Base-by-base conservation (phyloP, 495 filamentous ascomycete species). In the Platismatia glauca region DNA sequence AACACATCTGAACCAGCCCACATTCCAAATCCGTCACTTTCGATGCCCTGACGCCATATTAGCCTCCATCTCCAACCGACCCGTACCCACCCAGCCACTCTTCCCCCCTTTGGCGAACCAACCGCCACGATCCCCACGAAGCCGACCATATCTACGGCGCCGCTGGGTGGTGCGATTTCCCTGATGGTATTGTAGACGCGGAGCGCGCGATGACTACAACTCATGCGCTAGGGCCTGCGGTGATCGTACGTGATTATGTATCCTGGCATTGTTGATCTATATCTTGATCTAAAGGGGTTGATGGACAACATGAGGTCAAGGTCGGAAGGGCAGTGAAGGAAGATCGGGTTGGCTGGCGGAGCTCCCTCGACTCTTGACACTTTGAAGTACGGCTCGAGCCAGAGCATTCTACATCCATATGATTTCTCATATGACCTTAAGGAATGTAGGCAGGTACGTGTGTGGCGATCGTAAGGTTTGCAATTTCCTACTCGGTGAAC, bases 391-490 rank as follows among this genome's bases (percentile, higher is more conserved):
- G 87, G 82, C 68, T 91, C 88, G 11, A 89, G 71, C 8, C 88
- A 87, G 86, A 73, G 89, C 87, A 53, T 84, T 82, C 52, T 86
- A 77, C 70, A 89, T 86, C 86, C 87, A 90, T 22, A 90, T 60
- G 18, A 91, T 82, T 69, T 88, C 88, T 67, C 85, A 91, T 0
- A 80, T 75, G 43, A 90, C 88, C 55, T 84, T 81, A 29, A 89
- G 72, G 7, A 89, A 67, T 0, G 84, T 87, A 0, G 88, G 87
- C 27, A 88, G 74, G 67, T 90, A 90, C 53, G 39, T 78, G 78
- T 12, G 67, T 39, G 52, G 80, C 77, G 0, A 34, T 67, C 0
- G 58, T 55, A 18, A 33, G 44, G 0, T 48, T 20, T 0, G 78
- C 61, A 22, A 79, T 66, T 4, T 64, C 27, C 0, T 59, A 52